phyloP scores from a whole-genome alignment of 2,329 filamentous ascomycete species.

The Epichloe festucae region DNA sequence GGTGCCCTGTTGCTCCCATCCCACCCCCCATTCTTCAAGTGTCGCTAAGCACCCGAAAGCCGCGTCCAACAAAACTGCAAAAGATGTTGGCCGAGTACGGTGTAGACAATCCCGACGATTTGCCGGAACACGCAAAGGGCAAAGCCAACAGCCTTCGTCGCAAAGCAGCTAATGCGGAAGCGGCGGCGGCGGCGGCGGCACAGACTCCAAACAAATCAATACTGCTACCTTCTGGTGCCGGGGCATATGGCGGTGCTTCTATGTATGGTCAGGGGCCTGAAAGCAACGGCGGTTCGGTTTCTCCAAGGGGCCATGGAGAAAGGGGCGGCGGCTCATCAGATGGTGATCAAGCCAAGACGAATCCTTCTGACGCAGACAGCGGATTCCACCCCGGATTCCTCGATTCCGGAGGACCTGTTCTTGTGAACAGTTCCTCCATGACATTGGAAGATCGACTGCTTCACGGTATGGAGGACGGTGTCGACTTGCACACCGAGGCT shows the following conservation, averaged over 20 bases:
- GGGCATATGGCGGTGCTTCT: constrained; percentile 13
- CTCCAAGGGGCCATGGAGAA: not conserved
- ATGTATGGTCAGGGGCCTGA: constrained; percentile 12
- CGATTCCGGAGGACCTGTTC: constrained; percentile 28
- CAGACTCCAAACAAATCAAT: constrained; percentile 10
- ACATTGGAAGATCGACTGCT: constrained; percentile 39
- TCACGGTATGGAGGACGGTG: constrained; percentile 30
- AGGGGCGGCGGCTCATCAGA: not conserved
- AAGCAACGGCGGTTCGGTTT: constrained; percentile 7
- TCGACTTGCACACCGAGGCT: constrained; percentile 31
- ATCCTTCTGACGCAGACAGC: constrained; percentile 27
- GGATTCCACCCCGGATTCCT: constrained; percentile 31
- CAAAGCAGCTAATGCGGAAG: constrained; percentile 51
- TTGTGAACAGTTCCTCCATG: constrained; percentile 26
- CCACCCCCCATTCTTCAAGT: constrained; percentile 81
- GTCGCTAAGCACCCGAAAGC: constrained; percentile 87
- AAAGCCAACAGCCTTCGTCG: constrained; percentile 64
- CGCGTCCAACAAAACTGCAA: constrained; percentile 89
- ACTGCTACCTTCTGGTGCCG: constrained; percentile 8
- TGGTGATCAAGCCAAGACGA: constrained; percentile 18
- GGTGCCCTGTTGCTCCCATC: constrained; percentile 77
- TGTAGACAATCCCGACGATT: constrained; percentile 78
- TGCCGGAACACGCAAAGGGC: constrained; percentile 69
- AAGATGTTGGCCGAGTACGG: constrained; percentile 84
- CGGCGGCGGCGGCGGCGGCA: constrained; percentile 28